phyloP scores from a whole-genome alignment of 805 yeast genomes.

The Monosporozyma aquatica region DNA sequence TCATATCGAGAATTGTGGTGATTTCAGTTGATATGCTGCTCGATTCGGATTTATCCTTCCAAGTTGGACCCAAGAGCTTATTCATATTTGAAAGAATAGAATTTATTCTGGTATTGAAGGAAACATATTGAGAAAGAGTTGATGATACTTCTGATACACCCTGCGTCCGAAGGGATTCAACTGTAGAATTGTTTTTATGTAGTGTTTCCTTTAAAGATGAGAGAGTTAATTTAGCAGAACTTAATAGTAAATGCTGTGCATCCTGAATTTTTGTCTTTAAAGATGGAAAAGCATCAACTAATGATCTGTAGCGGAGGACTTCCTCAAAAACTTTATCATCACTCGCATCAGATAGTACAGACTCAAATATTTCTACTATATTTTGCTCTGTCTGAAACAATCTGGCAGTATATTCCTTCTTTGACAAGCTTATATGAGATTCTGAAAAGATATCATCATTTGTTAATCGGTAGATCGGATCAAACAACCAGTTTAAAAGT shows the following conservation, averaged over 20 bases:
- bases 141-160: constrained; percentile 40
- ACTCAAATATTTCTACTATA: constrained; percentile 35
- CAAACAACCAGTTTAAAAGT: constrained; percentile 36
- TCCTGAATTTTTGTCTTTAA: constrained; percentile 52
- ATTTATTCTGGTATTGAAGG: constrained; percentile 37
- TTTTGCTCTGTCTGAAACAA: constrained; percentile 38
- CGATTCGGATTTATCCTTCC: constrained; percentile 62
- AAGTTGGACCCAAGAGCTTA: constrained; percentile 47
- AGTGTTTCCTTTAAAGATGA: constrained; percentile 34
- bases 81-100: constrained; percentile 39
- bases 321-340: constrained; percentile 44
- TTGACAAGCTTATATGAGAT: constrained; percentile 34
- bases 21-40: constrained; percentile 47
- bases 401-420: constrained; percentile 35
- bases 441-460: constrained; percentile 28
- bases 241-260: constrained; percentile 44
- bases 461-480: constrained; percentile 32
- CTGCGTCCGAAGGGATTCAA: constrained; percentile 18
- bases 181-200: background rate
- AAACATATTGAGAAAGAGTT: constrained; percentile 45
- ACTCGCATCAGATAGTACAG: constrained; percentile 29
- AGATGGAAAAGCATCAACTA: constrained; percentile 41
- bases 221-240: constrained; percentile 42
- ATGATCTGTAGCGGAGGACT: constrained; percentile 39
- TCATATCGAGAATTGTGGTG: constrained; percentile 35